These are phyloP conservation scores for Metschnikowia kunwiensis DNA, from an alignment of 805 yeast genomes.

Conservation along the genomic window DNA sequence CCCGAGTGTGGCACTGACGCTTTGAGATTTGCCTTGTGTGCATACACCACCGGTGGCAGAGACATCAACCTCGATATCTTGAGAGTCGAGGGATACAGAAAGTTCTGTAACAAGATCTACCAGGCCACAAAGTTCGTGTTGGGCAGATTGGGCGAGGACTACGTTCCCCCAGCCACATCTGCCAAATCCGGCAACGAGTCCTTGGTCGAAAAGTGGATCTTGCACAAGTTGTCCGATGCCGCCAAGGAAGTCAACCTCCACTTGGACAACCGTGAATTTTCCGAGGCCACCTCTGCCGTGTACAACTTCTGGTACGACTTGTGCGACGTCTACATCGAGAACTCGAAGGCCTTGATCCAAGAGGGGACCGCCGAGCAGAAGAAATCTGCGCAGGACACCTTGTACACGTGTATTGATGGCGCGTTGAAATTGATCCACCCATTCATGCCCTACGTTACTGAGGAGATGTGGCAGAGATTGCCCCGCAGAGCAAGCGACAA, in stretches of 20 bases:
- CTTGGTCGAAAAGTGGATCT: conserved; percentile 94
- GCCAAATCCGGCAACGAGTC: conserved; percentile 75
- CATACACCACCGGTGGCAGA: conserved; percentile 97
- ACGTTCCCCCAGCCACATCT: conserved; percentile 68
- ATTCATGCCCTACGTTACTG: conserved; percentile 96
- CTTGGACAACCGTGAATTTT: conserved; percentile 83
- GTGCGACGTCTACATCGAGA: conserved; percentile 97
- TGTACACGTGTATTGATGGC: conserved; percentile 88
- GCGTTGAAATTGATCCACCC: conserved; percentile 93
- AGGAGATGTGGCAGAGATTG: conserved; percentile 98
- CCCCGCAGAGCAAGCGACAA: conserved; percentile 79
- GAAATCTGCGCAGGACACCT: conserved; percentile 88
- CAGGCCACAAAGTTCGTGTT: conserved; percentile 97
- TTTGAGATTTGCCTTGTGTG: conserved; percentile 94
- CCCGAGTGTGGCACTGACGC: conserved; percentile 99
- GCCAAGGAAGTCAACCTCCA: conserved; percentile 60
- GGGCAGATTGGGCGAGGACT: conserved; percentile 87
- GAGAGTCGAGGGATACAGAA: conserved; percentile 98
- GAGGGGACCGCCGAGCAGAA: conserved; percentile 87
- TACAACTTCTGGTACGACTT: conserved; percentile 95
- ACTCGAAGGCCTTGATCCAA: conserved; percentile 85
- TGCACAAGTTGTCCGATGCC: conserved; percentile 76
- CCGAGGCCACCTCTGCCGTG: conserved; percentile 79
- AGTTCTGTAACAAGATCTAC: conserved; percentile 98
- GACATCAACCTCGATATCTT: conserved; percentile 94